Evolutionary conservation across 2,329 filamentous ascomycete genomes (phyloP).

Genomic region (Clarireedia monteithiana): DNA sequence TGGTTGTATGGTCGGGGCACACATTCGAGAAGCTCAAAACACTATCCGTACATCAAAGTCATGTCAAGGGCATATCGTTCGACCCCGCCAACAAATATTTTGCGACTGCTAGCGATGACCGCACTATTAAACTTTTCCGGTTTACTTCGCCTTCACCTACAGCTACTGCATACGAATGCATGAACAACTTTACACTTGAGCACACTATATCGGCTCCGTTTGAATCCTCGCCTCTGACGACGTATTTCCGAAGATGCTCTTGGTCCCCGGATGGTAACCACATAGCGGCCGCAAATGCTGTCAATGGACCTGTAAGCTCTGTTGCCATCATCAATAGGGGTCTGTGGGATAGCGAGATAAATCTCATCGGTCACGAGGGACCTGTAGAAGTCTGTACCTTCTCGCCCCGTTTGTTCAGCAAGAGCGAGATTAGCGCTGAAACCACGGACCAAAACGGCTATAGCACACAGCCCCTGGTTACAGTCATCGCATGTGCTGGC

Average conservation of each 20-base stretch:
- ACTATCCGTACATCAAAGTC: constrained; percentile 84
- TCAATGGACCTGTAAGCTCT: constrained; percentile 94
- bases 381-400: constrained; percentile 97
- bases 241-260: constrained; percentile 91
- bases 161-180: constrained; percentile 87
- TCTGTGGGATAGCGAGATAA: constrained; percentile 93
- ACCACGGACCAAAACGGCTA: constrained; percentile 42
- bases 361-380: constrained; percentile 92
- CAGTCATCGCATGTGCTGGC: constrained; percentile 92
- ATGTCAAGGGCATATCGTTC: constrained; percentile 98
- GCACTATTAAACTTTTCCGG: constrained; percentile 92
- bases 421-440: constrained; percentile 49
- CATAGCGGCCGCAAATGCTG: constrained; percentile 92
- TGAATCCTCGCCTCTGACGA: constrained; percentile 84
- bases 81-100: constrained; percentile 99
- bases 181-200: constrained; percentile 93
- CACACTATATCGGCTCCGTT: constrained; percentile 87
- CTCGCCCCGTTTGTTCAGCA: constrained; percentile 80
- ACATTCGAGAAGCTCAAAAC: constrained; percentile 98
- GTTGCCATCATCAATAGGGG: constrained; percentile 92
- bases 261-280: constrained; percentile 98
- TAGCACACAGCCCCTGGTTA: constrained; percentile 53
- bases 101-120: constrained; percentile 93
- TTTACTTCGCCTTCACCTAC: constrained; percentile 89
- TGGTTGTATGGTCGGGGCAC: constrained; percentile 96